Percentiles rank a stretch among this genome's conserved stretches.
Evolutionary conservation across 805 yeast species (phyloP).

Genomic region (Kazachstania kunashirensis): DNA sequence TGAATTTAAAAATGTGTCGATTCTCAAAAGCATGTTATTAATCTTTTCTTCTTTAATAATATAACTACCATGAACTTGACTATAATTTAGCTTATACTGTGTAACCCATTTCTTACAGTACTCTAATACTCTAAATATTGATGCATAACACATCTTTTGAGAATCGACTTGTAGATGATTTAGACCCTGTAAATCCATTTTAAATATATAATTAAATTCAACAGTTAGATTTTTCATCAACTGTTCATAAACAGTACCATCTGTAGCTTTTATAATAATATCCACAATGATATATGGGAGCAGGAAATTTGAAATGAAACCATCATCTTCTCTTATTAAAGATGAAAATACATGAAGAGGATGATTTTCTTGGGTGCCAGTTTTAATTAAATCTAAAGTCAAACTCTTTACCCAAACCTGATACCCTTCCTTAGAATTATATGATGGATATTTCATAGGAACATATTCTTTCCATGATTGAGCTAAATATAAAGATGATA

Average conservation of each 20-base stretch:
- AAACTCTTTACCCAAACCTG: slow-evolving; percentile 65
- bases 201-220: slow-evolving; percentile 56
- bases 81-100: slow-evolving; percentile 30
- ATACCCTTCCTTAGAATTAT: slow-evolving; percentile 43
- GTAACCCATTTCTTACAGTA: slow-evolving; percentile 71
- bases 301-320: slow-evolving; percentile 56
- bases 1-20: slow-evolving; percentile 39
- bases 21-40: slow-evolving; percentile 26
- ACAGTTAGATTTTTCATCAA: slow-evolving; percentile 36
- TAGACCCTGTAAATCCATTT: slow-evolving; percentile 34
- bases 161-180: slow-evolving; percentile 51
- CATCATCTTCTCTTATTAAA: slow-evolving; percentile 59
- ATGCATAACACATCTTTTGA: slow-evolving; percentile 55
- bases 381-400: slow-evolving; percentile 52
- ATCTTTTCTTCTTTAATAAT: slow-evolving; percentile 19
- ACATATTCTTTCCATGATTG: slow-evolving; percentile 43
- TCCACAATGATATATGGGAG: slow-evolving; percentile 70
- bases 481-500: slow-evolving; percentile 59
- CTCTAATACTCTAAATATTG: slow-evolving; percentile 71
- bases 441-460: slow-evolving; percentile 54
- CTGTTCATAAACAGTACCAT: slow-evolving; percentile 32
- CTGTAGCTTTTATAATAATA: slow-evolving; percentile 44
- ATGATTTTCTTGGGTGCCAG: slow-evolving; percentile 25
- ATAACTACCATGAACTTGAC: slow-evolving; percentile 21
- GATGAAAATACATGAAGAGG: slow-evolving; percentile 57